Base-by-base conservation (phyloP, 1,284 basidiomycete species). In the Austropuccinia psidii region DNA sequence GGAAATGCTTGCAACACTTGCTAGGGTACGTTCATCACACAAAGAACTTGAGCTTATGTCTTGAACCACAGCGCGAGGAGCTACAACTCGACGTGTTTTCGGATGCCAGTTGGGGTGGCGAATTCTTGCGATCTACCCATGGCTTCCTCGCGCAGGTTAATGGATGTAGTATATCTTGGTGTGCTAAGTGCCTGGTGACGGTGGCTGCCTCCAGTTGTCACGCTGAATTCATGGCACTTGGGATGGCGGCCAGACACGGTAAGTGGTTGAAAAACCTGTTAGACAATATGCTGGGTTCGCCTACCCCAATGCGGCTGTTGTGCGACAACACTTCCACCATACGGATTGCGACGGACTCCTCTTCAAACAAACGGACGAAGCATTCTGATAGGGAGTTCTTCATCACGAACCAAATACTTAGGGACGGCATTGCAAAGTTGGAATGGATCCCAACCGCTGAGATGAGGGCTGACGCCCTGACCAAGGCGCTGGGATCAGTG, bases 211-310 rank as follows among this genome's bases (percentile, higher is more conserved):
- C 47, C 4, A 50, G 45, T 6, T 49, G 27, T 33, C 43, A 66
- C 29, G 43, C 64, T 2, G 47, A 66, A 37, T 64, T 43, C 21
- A 64, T 64, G n/a, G n/a, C n/a, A n/a, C n/a, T n/a, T n/a, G n/a
- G n/a, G n/a, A n/a, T n/a, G n/a, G n/a, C n/a, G n/a, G n/a, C n/a
- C n/a, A n/a, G n/a, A 61, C 4, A 37, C 5, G 58, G 5, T 35
- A 61, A 9, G 13, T 61, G 58, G 58, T 19, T 61, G 4, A 35
- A 27, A 39, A 31, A 61, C 37, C 27, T 61, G 31, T 4, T 61
- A n/a, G 6, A 37, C 2, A 35, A 61, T 37, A n/a, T 61, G 5
- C 4, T 41, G 4, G 8, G 31, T 45, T n/a, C n/a, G n/a, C n/a
- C n/a, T n/a, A n/a, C n/a, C n/a, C n/a, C n/a, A n/a, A n/a, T n/a